A percentile compares a stretch with the other conserved stretches of the same genome.
Conservation (phyloP, 805 yeast genomes). For the Yarrowia bubula region DNA sequence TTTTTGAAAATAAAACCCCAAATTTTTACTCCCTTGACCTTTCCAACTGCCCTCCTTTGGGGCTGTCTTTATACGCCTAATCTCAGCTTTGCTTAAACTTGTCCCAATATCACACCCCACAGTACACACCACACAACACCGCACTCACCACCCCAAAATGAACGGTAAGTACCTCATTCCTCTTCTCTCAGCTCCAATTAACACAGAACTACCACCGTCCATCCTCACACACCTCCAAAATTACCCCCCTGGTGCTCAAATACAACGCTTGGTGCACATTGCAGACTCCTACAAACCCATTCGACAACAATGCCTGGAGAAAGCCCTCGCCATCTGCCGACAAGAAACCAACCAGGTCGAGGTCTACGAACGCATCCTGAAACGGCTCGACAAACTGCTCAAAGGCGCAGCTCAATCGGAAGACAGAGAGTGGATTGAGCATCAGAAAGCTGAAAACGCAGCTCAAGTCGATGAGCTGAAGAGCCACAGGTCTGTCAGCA, state of each 20-base stretch:
- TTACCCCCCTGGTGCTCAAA: conserved; percentile 3
- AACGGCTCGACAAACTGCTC: conserved; percentile 6
- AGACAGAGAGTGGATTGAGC: conserved; percentile 3
- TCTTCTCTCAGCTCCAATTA: background rate
- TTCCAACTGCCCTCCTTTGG: no score
- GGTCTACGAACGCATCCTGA: background rate
- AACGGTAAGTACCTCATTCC: background rate
- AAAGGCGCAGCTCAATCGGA: background rate
- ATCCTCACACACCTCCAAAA: background rate
- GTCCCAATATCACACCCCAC: no score
- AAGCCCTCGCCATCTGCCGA: conserved; percentile 9
- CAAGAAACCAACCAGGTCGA: background rate
- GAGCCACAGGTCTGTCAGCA: background rate
- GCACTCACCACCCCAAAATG: background rate
- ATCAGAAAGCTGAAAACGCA: background rate
- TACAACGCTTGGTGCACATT: conserved; percentile 8
- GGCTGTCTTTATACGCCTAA: no score
- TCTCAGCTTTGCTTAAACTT: no score
- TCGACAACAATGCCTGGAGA: conserved; percentile 4
- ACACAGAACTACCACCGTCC: background rate
- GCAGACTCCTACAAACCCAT: conserved; percentile 5
- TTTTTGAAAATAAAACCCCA: no score
- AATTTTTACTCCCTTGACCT: no score
- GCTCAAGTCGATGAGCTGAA: background rate
- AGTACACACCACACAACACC: background rate